These are phyloP conservation scores for Gautieria morchelliformis DNA, from an alignment of 768 basidiomycete genomes.

Conservation along the genomic window DNA sequence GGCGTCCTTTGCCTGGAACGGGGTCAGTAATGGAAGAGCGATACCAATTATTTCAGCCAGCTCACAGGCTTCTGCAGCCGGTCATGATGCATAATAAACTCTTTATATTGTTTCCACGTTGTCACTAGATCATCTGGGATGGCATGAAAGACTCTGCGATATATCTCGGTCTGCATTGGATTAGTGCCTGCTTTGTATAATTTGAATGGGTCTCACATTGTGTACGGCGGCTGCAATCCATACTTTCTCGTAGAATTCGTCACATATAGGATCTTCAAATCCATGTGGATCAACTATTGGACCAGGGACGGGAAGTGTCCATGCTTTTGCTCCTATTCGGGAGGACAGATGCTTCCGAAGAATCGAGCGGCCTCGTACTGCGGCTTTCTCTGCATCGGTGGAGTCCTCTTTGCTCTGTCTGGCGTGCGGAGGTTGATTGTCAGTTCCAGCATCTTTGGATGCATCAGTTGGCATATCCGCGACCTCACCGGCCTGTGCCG, in stretches of 20 bases:
- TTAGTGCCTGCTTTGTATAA: not conserved
- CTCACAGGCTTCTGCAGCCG: constrained; percentile 60
- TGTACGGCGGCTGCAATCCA: constrained; percentile 85
- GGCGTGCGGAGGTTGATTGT: constrained; percentile 40
- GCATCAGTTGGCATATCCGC: constrained; percentile 54
- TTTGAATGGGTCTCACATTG: constrained; percentile 48
- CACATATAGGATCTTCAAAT: constrained; percentile 84
- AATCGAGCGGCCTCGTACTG: constrained; percentile 38
- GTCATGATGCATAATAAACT: constrained; percentile 71
- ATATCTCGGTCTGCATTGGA: constrained; percentile 75
- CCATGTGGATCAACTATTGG: constrained; percentile 66
- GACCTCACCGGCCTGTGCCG: too few species aligned
- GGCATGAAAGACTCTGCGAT: constrained; percentile 88
- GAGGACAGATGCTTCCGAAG: constrained; percentile 44
- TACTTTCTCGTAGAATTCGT: constrained; percentile 80
- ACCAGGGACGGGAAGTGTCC: constrained; percentile 56
- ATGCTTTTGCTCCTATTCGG: constrained; percentile 43
- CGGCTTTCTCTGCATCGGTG: constrained; percentile 39
- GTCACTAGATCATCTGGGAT: constrained; percentile 87
- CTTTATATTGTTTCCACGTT: constrained; percentile 94
- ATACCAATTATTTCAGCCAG: not conserved
- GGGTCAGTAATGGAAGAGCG: constrained; percentile 9
- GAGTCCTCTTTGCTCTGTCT: constrained; percentile 34
- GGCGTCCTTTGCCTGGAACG: constrained; percentile 24
- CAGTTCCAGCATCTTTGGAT: constrained; percentile 27